These are phyloP conservation scores for Trypanosoma cruzi DNA, from an alignment of 208 protist species.

Conservation along the genomic window DNA sequence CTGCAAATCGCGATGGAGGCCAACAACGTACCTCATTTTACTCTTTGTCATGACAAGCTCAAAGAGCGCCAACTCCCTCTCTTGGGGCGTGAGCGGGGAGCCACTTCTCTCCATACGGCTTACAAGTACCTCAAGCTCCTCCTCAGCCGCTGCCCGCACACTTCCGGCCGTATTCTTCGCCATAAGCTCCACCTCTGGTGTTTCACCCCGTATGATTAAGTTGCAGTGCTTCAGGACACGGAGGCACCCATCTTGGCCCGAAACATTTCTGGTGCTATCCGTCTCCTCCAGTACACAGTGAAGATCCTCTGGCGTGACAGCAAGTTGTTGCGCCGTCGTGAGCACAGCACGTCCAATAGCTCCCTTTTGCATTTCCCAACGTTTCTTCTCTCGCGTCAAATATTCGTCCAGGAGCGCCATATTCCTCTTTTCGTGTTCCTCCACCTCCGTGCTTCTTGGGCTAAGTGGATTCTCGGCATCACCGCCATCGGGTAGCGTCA, in stretches of 20 bases:
- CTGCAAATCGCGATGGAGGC: constrained; percentile 76
- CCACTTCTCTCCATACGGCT: constrained; percentile 49
- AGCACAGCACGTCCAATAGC: constrained; percentile 65
- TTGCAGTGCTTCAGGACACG: constrained; percentile 81
- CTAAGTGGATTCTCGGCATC: constrained; percentile 36
- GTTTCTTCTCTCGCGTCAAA: constrained; percentile 46
- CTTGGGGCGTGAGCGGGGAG: constrained; percentile 36
- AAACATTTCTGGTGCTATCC: not conserved
- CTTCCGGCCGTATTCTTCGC: not conserved
- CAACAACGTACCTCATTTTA: constrained; percentile 86
- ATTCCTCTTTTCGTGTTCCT: constrained; percentile 51
- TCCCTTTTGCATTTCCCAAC: constrained; percentile 78
- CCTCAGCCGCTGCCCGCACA: constrained; percentile 16
- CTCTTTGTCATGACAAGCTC: constrained; percentile 71
- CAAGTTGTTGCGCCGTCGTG: constrained; percentile 38
- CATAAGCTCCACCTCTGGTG: constrained; percentile 37
- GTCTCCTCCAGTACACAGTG: constrained; percentile 26
- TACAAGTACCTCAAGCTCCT: constrained; percentile 58
- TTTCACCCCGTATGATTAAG: constrained; percentile 77
- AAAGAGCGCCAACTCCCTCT: constrained; percentile 72
- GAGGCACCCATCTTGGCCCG: constrained; percentile 19
- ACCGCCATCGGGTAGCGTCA: constrained; percentile 43
- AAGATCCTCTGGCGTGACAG: constrained; percentile 58
- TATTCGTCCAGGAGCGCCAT: constrained; percentile 77
- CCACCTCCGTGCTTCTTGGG: constrained; percentile 30